These are phyloP conservation scores for Colletotrichum aenigma DNA, from an alignment of 2,329 filamentous ascomycete species.

Conservation along the genomic window DNA sequence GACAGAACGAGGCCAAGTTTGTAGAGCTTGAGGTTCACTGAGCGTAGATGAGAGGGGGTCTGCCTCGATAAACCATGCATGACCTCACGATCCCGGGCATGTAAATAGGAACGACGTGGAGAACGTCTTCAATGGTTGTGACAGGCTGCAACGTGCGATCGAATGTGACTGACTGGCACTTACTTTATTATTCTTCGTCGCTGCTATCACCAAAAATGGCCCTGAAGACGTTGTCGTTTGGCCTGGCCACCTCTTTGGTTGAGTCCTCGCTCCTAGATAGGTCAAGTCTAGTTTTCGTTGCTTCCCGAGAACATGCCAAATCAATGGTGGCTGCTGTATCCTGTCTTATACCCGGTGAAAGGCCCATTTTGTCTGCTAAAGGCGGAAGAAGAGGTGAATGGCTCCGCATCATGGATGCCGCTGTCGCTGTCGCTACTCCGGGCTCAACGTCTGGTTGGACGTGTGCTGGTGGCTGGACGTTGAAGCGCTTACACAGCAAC, in stretches of 20 bases:
- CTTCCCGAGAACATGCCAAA: neutral
- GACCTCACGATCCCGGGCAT: neutral
- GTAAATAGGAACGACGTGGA: neutral
- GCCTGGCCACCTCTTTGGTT: neutral
- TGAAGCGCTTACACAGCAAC: constrained; percentile 93
- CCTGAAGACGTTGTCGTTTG: constrained; percentile 65
- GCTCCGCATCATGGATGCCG: neutral
- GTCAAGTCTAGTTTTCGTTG: neutral
- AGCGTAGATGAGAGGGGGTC: neutral
- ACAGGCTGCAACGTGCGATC: neutral
- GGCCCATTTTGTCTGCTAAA: neutral
- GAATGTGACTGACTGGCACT: neutral
- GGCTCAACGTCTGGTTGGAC: constrained; percentile 58
- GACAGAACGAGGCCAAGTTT: neutral
- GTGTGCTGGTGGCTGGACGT: constrained; percentile 77
- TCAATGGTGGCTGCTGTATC: neutral
- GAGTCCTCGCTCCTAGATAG: constrained; percentile 13
- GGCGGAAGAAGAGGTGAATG: neutral
- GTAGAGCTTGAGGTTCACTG: neutral
- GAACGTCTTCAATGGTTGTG: neutral
- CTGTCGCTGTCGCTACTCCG: neutral
- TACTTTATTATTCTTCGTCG: constrained; percentile 53
- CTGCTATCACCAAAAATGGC: constrained; percentile 93
- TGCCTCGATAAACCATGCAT: neutral
- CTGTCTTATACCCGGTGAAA: too few species aligned